Evolutionary conservation across 2,329 filamentous ascomycete genomes (phyloP).

Genomic region (Aspergillus brasiliensis): DNA sequence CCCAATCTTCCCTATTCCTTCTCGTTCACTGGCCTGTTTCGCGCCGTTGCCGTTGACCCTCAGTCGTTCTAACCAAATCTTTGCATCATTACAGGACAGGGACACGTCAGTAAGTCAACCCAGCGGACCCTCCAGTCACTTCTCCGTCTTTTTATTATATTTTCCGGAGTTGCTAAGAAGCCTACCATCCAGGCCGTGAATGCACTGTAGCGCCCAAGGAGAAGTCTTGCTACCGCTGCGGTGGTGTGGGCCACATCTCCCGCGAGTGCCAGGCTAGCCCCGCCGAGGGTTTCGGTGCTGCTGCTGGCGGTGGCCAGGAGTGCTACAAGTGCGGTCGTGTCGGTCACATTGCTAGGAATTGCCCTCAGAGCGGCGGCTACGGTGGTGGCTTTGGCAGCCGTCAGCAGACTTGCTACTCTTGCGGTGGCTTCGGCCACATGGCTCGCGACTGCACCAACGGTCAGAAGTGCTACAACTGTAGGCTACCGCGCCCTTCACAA

Average conservation of each 20-base stretch:
- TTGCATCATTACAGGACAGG: slow-evolving; percentile 53
- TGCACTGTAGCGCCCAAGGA: slow-evolving; percentile 89
- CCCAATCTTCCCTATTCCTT: background rate
- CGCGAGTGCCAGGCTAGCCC: slow-evolving; percentile 64
- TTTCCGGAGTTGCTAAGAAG: background rate
- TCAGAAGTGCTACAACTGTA: slow-evolving; percentile 99
- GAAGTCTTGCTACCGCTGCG: slow-evolving; percentile 67
- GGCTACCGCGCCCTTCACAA: slow-evolving; percentile 29
- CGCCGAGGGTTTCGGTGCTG: slow-evolving; percentile 50
- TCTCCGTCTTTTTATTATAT: background rate
- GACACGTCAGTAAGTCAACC: slow-evolving; percentile 71
- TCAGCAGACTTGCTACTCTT: slow-evolving; percentile 94
- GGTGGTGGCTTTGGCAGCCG: slow-evolving; percentile 53
- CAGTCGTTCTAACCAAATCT: slow-evolving; percentile 15
- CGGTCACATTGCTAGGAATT: slow-evolving; percentile 85
- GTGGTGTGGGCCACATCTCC: slow-evolving; percentile 84
- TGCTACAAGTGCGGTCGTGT: slow-evolving; percentile 99
- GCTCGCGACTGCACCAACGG: slow-evolving; percentile 97
- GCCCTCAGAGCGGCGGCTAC: slow-evolving; percentile 52
- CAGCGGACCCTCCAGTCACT: slow-evolving; percentile 1
- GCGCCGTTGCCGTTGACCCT: background rate
- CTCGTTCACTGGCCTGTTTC: background rate
- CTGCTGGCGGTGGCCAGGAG: slow-evolving; percentile 60
- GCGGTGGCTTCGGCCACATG: slow-evolving; percentile 96
- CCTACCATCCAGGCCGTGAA: slow-evolving; percentile 69